Percentiles rank a stretch among this genome's conserved stretches.
These are phyloP conservation scores for Mycena latifolia DNA, from an alignment of 768 basidiomycete genomes.

Conservation along the genomic window DNA sequence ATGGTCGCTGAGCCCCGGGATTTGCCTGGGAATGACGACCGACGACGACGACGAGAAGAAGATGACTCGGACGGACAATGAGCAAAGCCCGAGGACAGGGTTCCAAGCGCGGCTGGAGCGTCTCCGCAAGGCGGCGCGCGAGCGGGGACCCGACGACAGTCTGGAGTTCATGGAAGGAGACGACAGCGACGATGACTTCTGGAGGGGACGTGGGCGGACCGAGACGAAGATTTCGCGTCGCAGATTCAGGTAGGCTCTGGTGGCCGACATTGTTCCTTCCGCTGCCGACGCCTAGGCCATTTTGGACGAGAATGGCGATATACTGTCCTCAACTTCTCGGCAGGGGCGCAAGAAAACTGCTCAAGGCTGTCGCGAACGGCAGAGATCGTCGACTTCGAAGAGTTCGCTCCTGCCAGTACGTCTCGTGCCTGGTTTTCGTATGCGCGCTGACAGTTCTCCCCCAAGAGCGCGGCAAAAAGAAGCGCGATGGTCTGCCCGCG, in stretches of 20 bases:
- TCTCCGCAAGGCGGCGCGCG: conserved; percentile 47
- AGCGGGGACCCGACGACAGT: conserved; percentile 41
- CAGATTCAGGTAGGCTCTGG: conserved; percentile 62
- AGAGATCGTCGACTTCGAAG: conserved; percentile 55
- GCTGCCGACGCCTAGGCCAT: conserved; percentile 59
- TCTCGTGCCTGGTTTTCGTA: conserved; percentile 27
- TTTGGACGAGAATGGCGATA: conserved; percentile 69
- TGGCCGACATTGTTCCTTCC: background rate
- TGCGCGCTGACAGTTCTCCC: conserved; percentile 6
- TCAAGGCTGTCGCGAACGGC: conserved; percentile 72
- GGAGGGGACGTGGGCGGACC: conserved; percentile 42
- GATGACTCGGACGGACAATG: conserved; percentile 50
- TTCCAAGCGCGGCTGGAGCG: conserved; percentile 61
- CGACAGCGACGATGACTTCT: conserved; percentile 43
- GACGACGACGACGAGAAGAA: conserved; percentile 51
- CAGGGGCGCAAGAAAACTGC: conserved; percentile 67
- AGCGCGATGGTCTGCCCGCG: conserved; percentile 62
- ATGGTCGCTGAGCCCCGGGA: conserved; percentile 56
- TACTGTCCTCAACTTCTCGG: conserved; percentile 57
- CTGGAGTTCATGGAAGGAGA: conserved; percentile 39
- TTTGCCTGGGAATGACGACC: conserved; percentile 47
- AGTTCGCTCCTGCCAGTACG: conserved; percentile 62
- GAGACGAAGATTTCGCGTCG: conserved; percentile 47
- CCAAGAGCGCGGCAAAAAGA: conserved; percentile 63
- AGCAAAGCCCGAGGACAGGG: conserved; percentile 54